These are phyloP conservation scores for Rugosomyces carneus DNA, from an alignment of 1,284 basidiomycete species.

Conservation along the genomic window DNA sequence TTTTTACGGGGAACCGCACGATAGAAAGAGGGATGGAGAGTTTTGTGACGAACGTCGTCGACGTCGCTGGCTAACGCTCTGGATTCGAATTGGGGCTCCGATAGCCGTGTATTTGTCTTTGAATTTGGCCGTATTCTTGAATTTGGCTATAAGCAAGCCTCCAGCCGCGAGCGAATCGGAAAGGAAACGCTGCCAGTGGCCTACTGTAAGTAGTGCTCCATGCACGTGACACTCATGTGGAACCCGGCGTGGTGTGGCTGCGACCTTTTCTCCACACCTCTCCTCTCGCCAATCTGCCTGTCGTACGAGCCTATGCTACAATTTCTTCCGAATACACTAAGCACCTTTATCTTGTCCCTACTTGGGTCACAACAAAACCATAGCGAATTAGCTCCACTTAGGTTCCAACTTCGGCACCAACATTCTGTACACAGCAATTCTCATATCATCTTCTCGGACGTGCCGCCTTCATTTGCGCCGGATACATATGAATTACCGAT, in stretches of 20 bases:
- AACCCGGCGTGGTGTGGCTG: too few relatives aligned
- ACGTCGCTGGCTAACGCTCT: background rate
- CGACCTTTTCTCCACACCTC: too few relatives aligned
- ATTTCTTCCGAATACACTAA: conserved; percentile 20
- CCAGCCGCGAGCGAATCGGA: too few relatives aligned
- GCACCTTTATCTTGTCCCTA: conserved; percentile 20
- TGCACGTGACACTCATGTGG: too few relatives aligned
- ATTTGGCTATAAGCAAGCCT: too few relatives aligned
- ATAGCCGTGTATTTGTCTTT: background rate
- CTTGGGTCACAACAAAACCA: conserved; percentile 17
- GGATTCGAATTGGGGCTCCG: background rate
- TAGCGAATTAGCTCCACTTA: conserved; percentile 25
- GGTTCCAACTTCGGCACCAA: conserved; percentile 60
- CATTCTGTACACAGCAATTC: conserved; percentile 49
- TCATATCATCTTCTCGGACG: conserved; percentile 50
- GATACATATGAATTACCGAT: conserved; percentile 33
- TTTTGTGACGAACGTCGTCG: background rate
- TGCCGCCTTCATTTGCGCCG: conserved; percentile 26
- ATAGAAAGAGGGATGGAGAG: conserved; percentile 34
- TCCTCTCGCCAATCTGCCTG: too few relatives aligned
- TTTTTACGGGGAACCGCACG: conserved; percentile 79
- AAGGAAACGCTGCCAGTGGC: too few relatives aligned
- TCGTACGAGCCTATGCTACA: conserved; percentile 17
- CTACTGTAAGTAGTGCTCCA: too few relatives aligned
- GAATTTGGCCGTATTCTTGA: too few relatives aligned